Evolutionary conservation across 352 stramenopile genomes (phyloP).

Genomic region (Phytopythium ostracodes): DNA sequence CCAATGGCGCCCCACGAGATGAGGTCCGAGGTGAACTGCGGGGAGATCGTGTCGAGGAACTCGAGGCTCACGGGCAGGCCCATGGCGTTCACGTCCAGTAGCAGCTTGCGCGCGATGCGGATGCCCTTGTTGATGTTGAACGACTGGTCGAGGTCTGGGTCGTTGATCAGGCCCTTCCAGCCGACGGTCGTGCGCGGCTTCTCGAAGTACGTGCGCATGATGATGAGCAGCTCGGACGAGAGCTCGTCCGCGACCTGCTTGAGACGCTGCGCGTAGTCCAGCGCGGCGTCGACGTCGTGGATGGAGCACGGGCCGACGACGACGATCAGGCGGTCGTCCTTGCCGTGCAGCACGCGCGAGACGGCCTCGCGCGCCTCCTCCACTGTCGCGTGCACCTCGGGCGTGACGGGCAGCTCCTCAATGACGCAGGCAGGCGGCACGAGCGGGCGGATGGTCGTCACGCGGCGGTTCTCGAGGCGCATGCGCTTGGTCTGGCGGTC

Average conservation of each 20-base stretch:
- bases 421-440: constrained; percentile 65
- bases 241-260: constrained; percentile 53
- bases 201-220: constrained; percentile 89
- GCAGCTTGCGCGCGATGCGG: constrained; percentile 73
- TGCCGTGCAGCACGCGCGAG: constrained; percentile 52
- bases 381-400: constrained; percentile 64
- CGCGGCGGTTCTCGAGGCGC: constrained; percentile 67
- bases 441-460: constrained; percentile 66
- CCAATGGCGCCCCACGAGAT: constrained; percentile 83
- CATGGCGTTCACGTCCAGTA: constrained; percentile 79
- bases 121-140: constrained; percentile 91
- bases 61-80: constrained; percentile 73
- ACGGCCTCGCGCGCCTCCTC: constrained; percentile 44
- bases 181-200: constrained; percentile 82
- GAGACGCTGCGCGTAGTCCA: constrained; percentile 69
- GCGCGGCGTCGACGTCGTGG: constrained; percentile 67
- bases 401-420: constrained; percentile 70
- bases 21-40: constrained; percentile 74
- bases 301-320: constrained; percentile 82
- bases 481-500: constrained; percentile 52
- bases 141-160: constrained; percentile 75
- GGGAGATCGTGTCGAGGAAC: constrained; percentile 83
- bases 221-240: constrained; percentile 61
- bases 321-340: constrained; percentile 69
- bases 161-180: constrained; percentile 87